Evolutionary conservation across 2,329 filamentous ascomycete genomes (phyloP).

Genomic region (Colletotrichum graminicola): DNA sequence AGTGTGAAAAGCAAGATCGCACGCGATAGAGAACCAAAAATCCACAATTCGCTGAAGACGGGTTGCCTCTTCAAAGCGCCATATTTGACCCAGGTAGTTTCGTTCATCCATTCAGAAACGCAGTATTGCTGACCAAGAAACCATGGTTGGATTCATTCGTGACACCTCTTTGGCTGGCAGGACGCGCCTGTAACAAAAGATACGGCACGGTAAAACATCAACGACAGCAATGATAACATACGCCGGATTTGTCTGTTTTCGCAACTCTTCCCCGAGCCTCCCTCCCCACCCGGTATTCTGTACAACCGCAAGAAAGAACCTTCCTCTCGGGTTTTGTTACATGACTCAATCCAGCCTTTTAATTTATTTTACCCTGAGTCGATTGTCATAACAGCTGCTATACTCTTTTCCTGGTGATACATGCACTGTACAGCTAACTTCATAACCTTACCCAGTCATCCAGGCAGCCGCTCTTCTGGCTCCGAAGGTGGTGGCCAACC

Average conservation of each 20-base stretch:
- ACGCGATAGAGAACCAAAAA: background rate
- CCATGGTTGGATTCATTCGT: background rate
- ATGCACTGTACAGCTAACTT: background rate
- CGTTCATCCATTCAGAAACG: background rate
- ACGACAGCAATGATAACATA: background rate
- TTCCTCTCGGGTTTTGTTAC: background rate
- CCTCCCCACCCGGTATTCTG: background rate
- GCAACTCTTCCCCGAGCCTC: background rate
- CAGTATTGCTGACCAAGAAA: background rate
- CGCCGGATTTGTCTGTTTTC: background rate
- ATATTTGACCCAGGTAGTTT: background rate
- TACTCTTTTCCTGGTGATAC: background rate
- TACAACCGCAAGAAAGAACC: background rate
- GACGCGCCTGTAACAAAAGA: background rate
- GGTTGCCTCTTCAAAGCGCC: background rate
- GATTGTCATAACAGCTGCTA: background rate
- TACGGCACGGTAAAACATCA: background rate
- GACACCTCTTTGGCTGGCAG: background rate
- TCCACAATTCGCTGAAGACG: background rate
- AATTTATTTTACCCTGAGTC: background rate
- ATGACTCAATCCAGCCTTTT: background rate
- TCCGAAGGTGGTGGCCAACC: constrained; percentile 88
- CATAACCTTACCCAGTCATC: constrained; percentile 76
- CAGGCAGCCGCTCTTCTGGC: constrained; percentile 86
- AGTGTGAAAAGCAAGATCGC: background rate